phyloP scores from a whole-genome alignment of 495 filamentous ascomycete genomes.

The Terfezia boudieri region DNA sequence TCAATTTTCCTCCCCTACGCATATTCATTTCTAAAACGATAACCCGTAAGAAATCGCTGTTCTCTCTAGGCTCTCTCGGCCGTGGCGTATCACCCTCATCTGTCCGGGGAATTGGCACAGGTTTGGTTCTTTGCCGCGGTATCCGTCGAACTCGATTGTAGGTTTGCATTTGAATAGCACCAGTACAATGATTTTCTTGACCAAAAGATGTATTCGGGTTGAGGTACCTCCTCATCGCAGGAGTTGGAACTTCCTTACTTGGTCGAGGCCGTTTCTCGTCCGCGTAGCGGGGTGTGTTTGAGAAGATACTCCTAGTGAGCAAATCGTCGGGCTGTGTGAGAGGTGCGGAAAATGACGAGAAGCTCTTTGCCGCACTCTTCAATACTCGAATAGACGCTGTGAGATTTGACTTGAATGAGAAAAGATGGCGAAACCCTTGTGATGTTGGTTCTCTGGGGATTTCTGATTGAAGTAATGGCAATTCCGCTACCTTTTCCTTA shows the following conservation, averaged over 20 bases:
- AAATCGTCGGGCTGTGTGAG: conserved; percentile 70
- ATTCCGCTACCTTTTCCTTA: conserved; percentile 5
- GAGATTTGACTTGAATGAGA: conserved; percentile 73
- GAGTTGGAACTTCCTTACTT: conserved; percentile 51
- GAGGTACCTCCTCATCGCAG: conserved; percentile 73
- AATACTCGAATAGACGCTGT: conserved; percentile 78
- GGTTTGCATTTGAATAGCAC: conserved; percentile 73
- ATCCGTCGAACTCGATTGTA: conserved; percentile 32
- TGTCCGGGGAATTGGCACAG: conserved; percentile 17
- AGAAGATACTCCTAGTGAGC: conserved; percentile 64
- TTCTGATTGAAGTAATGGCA: conserved; percentile 18
- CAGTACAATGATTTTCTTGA: conserved; percentile 46
- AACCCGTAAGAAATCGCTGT: conserved; percentile 79
- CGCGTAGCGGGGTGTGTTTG: conserved; percentile 59
- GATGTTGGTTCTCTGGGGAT: conserved; percentile 14
- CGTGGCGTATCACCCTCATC: conserved; percentile 26
- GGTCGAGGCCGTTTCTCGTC: conserved; percentile 73
- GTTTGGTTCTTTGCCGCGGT: conserved; percentile 23
- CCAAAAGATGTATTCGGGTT: conserved; percentile 56
- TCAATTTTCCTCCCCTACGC: conserved; percentile 74
- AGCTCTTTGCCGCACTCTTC: conserved; percentile 60
- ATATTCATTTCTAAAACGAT: conserved; percentile 96
- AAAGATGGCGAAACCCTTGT: conserved; percentile 16
- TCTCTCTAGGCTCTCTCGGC: conserved; percentile 78
- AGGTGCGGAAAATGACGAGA: conserved; percentile 50